A percentile compares a stretch with the other conserved stretches of the same genome.
Conservation (phyloP, 148 eudicot species). For the Chenopodium formosanum region DNA sequence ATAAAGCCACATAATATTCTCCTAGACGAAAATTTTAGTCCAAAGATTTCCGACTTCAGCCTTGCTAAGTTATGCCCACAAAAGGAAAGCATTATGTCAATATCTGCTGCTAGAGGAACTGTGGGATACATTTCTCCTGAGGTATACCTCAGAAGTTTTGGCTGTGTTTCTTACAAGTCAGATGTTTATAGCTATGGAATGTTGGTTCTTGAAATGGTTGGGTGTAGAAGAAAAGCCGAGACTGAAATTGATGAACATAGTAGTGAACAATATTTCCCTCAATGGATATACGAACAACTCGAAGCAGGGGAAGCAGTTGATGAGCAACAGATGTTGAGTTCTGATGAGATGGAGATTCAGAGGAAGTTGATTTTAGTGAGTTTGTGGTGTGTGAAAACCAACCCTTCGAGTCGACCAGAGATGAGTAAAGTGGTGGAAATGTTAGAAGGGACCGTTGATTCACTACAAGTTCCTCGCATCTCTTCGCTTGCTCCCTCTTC, state of each 20-base stretch:
- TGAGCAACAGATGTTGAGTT: not conserved
- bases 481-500: constrained; percentile 9
- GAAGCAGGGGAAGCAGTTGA: constrained; percentile 23
- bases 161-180: constrained; percentile 34
- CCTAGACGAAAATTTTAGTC: constrained; percentile 30
- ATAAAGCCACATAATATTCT: constrained; percentile 49
- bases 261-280: constrained; percentile 23
- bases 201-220: constrained; percentile 36
- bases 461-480: constrained; percentile 17
- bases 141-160: constrained; percentile 30
- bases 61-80: constrained; percentile 36
- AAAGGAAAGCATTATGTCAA: constrained; percentile 29
- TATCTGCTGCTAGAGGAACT: constrained; percentile 37
- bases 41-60: constrained; percentile 45
- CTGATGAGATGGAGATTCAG: constrained; percentile 24
- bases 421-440: constrained; percentile 46
- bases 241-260: not conserved
- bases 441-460: constrained; percentile 34
- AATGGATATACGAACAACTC: constrained; percentile 40
- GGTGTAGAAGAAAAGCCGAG: constrained; percentile 21
- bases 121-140: constrained; percentile 40
- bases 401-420: constrained; percentile 44
- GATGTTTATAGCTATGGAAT: constrained; percentile 36
- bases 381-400: constrained; percentile 49
- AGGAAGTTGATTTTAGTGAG: constrained; percentile 50